A percentile compares a stretch with the other conserved stretches of the same genome.
These are phyloP conservation scores for Penicillium sp. DNA, from an alignment of 2,329 filamentous ascomycete species.

Conservation along the genomic window DNA sequence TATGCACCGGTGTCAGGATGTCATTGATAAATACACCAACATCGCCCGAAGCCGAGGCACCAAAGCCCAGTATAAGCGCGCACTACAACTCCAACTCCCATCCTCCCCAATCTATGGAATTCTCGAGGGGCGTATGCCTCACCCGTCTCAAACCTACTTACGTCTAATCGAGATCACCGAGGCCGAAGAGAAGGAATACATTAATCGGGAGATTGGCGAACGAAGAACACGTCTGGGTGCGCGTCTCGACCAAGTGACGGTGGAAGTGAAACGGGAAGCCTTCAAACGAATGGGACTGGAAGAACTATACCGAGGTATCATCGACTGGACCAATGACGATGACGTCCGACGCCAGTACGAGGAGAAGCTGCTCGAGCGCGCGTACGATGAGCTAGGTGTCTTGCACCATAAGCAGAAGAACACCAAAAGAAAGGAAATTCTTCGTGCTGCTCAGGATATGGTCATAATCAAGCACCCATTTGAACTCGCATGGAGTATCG, in stretches of 20 bases:
- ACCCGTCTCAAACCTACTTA: constrained; percentile 79
- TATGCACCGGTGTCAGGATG: constrained; percentile 60
- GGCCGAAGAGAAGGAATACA: constrained; percentile 81
- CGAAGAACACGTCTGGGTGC: constrained; percentile 86
- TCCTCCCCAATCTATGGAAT: constrained; percentile 78
- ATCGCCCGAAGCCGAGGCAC: constrained; percentile 75
- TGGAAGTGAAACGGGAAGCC: constrained; percentile 86
- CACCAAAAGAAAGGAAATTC: constrained; percentile 71
- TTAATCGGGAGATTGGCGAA: constrained; percentile 88
- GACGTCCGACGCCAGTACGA: constrained; percentile 82
- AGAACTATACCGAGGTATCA: constrained; percentile 76
- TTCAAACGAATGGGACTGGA: constrained; percentile 77
- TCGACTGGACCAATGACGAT: constrained; percentile 90
- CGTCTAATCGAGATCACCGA: constrained; percentile 83
- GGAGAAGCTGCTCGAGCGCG: constrained; percentile 83
- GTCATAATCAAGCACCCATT: constrained; percentile 94
- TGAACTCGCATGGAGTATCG: constrained; percentile 86
- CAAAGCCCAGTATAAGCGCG: constrained; percentile 72
- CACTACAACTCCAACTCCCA: constrained; percentile 77
- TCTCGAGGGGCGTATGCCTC: constrained; percentile 81
- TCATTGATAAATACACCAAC: constrained; percentile 78
- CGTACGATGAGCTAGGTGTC: constrained; percentile 75
- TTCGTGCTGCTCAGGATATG: constrained; percentile 84
- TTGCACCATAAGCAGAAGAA: constrained; percentile 70
- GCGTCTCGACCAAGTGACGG: constrained; percentile 78